A percentile compares a stretch with the other conserved stretches of the same genome.
These are phyloP conservation scores for Eucommia ulmoides DNA, from an alignment of 257 asterid species.

Conservation along the genomic window DNA sequence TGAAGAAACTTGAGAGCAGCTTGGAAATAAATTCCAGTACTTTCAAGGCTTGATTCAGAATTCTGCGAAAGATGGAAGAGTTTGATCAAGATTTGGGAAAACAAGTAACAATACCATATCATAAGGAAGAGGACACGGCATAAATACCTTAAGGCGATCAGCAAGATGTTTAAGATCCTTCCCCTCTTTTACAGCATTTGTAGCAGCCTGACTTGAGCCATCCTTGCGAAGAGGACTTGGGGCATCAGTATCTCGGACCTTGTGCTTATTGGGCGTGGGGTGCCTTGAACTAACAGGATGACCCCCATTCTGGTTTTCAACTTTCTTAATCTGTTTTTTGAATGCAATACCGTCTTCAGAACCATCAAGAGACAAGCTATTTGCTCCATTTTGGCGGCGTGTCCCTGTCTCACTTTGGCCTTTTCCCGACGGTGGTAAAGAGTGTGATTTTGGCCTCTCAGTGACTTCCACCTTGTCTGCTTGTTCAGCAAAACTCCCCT, in stretches of 20 bases:
- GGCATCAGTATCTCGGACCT: conserved; percentile 52
- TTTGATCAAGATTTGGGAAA: conserved; percentile 12
- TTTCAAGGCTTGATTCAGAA: conserved; percentile 59
- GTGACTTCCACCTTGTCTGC: conserved; percentile 28
- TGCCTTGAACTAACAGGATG: conserved; percentile 34
- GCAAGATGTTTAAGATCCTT: conserved; percentile 92
- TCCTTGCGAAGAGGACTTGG: conserved; percentile 80
- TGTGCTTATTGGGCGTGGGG: conserved; percentile 47
- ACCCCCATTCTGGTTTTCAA: conserved; percentile 39
- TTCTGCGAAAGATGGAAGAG: conserved; percentile 35
- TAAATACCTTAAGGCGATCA: conserved; percentile 74
- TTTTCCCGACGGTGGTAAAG: conserved; percentile 67
- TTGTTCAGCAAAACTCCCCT: conserved; percentile 27
- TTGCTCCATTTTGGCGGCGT: conserved; percentile 28
- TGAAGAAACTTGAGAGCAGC: conserved; percentile 92
- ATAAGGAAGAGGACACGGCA: not conserved
- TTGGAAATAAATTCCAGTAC: conserved; percentile 69
- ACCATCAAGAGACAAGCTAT: conserved; percentile 22
- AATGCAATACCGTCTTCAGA: conserved; percentile 31
- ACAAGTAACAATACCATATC: not conserved
- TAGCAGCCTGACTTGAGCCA: conserved; percentile 72
- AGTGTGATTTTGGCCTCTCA: conserved; percentile 49
- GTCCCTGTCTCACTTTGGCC: conserved; percentile 37
- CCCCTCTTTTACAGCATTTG: conserved; percentile 83
- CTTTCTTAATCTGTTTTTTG: conserved; percentile 41